Evolutionary conservation across 2,329 filamentous ascomycete genomes (phyloP).

Genomic region (Coniochaeta hoffmannii): DNA sequence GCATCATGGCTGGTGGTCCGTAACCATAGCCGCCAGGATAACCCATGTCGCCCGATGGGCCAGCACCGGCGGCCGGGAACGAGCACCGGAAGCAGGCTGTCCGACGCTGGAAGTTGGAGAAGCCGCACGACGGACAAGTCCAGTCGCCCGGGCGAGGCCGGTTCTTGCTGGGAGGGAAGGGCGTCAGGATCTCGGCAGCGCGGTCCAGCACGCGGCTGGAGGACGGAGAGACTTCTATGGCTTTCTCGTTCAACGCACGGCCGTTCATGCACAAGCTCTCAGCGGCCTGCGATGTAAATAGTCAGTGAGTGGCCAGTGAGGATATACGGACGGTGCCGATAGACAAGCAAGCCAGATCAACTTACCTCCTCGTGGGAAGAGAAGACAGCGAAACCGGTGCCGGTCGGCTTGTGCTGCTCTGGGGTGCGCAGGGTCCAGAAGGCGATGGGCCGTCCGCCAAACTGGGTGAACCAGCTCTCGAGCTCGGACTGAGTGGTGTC

Average conservation of each 20-base stretch:
- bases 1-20: conserved; percentile 74
- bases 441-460: conserved; percentile 92
- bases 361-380: conserved; percentile 97
- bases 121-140: conserved; percentile 97
- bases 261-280: conserved; percentile 99
- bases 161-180: conserved; percentile 98
- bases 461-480: conserved; percentile 99
- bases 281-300: conserved; percentile 57
- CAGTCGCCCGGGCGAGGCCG: conserved; percentile 94
- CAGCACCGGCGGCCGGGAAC: conserved; percentile 86
- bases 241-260: conserved; percentile 94
- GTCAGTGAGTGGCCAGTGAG: neutral
- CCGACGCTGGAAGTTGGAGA: conserved; percentile 98
- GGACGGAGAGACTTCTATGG: conserved; percentile 95
- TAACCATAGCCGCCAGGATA: conserved; percentile 56
- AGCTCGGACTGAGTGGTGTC: conserved; percentile 98
- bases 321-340: neutral
- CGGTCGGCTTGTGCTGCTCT: conserved; percentile 99
- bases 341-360: conserved; percentile 13
- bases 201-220: conserved; percentile 95
- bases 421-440: conserved; percentile 98
- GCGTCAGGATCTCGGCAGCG: conserved; percentile 90
- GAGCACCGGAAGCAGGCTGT: conserved; percentile 99
- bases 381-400: conserved; percentile 95
- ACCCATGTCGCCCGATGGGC: conserved; percentile 56